Evolutionary conservation across 2,329 filamentous ascomycete species (phyloP).

Genomic region (Ophiobolus disseminans): DNA sequence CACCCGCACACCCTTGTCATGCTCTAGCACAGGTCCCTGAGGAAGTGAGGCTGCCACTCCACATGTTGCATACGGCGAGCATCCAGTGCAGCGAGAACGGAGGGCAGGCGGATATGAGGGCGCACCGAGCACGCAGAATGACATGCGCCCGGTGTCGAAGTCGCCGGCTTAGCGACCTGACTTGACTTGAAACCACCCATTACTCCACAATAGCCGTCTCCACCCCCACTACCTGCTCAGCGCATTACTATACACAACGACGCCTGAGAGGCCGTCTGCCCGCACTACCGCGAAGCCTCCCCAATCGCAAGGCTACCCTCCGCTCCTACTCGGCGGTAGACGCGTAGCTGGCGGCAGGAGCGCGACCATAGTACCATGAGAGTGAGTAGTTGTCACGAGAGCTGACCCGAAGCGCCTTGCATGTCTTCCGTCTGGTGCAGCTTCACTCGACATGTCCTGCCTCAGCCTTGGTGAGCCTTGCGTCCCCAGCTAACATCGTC

Average conservation of each 20-base stretch:
- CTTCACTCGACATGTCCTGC: conserved; percentile 8
- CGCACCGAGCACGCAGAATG: conserved; percentile 19
- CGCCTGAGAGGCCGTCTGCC: conserved; percentile 32
- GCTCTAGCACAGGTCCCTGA: conserved; percentile 25
- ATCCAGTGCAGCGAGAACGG: conserved; percentile 28
- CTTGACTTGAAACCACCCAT: conserved; percentile 32
- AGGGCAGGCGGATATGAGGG: conserved; percentile 25
- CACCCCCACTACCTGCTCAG: conserved; percentile 35
- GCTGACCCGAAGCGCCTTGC: conserved; percentile 11
- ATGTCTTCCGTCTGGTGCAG: conserved; percentile 19
- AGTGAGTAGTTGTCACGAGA: conserved; percentile 42
- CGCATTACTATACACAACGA: conserved; percentile 32
- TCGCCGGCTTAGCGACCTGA: conserved; percentile 25
- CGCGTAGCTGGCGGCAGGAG: conserved; percentile 29
- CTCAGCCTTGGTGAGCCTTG: conserved; percentile 4
- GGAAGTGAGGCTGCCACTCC: conserved; percentile 43
- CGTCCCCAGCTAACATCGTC: conserved; percentile 34
- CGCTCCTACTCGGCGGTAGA: conserved; percentile 23
- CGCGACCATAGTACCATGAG: conserved; percentile 41
- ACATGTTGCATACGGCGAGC: conserved; percentile 36
- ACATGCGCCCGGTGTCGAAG: conserved; percentile 23
- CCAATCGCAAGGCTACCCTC: conserved; percentile 17
- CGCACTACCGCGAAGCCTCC: conserved; percentile 18
- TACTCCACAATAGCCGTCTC: conserved; percentile 23
- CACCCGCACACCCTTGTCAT: conserved; percentile 27